Evolutionary conservation across 2,329 filamentous ascomycete genomes (phyloP), one percentile per base, ranked within the genome.

Genomic region (Exophiala xenobiotica): DNA sequence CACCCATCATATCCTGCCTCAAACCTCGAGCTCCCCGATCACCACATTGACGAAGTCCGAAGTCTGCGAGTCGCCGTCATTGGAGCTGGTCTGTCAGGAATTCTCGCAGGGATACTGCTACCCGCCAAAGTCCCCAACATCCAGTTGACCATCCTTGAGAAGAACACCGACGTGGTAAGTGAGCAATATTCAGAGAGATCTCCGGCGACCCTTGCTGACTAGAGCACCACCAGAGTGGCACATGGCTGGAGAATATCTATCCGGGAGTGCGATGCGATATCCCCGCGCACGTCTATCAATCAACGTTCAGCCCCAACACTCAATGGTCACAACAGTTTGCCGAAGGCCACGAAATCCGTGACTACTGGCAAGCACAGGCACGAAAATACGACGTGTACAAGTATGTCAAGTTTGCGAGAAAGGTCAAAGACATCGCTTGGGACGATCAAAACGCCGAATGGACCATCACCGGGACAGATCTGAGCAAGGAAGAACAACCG

Each of bases 371-470:
- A 37, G 41, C 23, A 1, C 49, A 52, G 19, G 59, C 59, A 19
- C 53, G 50, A 3, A 58, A 63, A 35, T 63, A 60, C 45, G 51
- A 59, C 26, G 72, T 84, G 0, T 80, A 78, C 62, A 73, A 73
- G 46, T 76, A 83, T 61, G 77, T 82, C 29, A 74, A 78, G 1
- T 83, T 84, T 68, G 81, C 79, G 59, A 78, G 76, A 0, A 65
- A 69, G 0, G 79, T 82, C 2, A 69, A 78, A 20, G 70, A 74
- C 42, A 75, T 79, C 2, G 68, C 66, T 1, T 85, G 80, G 81
- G 73, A 82, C 49, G 78, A 81, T 4, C 59, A 53, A 2, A 39
- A 50, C 12, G 49, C 49, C 11, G 26, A 56, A 24, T 78, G 23
- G 64, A 54, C 46, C 38, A 46, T 54, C n/a, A 51, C 47, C 4